A percentile compares a stretch with the other conserved stretches of the same genome.
Evolutionary conservation across 164 flowering plant genomes (phyloP).

Genomic region (Litsea cubeba): DNA sequence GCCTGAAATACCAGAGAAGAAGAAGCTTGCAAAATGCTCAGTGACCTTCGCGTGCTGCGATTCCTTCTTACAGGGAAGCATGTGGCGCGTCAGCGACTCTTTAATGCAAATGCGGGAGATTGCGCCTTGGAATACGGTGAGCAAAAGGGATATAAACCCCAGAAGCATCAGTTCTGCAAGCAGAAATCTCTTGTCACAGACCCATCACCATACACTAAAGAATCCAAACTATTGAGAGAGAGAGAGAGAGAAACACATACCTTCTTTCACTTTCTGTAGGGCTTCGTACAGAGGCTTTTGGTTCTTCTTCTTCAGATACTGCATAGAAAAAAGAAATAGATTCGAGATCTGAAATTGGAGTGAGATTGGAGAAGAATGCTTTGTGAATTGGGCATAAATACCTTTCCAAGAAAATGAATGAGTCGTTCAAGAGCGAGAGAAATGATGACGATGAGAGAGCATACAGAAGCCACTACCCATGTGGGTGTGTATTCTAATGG

Average conservation of each 20-base stretch:
- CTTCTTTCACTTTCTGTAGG: conserved; percentile 78
- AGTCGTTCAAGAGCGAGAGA: conserved; percentile 51
- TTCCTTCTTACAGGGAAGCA: conserved; percentile 51
- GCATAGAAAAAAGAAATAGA: conserved; percentile 3
- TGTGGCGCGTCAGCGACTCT: conserved; percentile 17
- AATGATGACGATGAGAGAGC: conserved; percentile 46
- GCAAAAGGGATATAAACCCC: conserved; percentile 72
- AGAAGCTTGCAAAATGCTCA: conserved; percentile 5
- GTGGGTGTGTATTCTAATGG: conserved; percentile 61
- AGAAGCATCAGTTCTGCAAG: conserved; percentile 73
- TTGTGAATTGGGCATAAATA: background rate
- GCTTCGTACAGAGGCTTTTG: conserved; percentile 75
- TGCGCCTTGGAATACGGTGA: conserved; percentile 44
- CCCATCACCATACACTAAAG: background rate
- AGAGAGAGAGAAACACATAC: conserved; percentile 21
- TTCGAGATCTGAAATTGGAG: background rate
- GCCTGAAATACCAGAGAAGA: conserved; percentile 3
- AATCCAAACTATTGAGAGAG: background rate
- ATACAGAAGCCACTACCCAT: conserved; percentile 64
- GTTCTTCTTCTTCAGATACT: conserved; percentile 59
- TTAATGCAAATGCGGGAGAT: conserved; percentile 49
- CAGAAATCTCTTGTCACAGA: no score
- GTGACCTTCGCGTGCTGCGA: background rate
- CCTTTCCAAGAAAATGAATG: conserved; percentile 58
- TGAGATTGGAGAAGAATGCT: no score